Conservation (phyloP, 176 grass and related monocot species). For the Dendrocalamus sinicus region DNA sequence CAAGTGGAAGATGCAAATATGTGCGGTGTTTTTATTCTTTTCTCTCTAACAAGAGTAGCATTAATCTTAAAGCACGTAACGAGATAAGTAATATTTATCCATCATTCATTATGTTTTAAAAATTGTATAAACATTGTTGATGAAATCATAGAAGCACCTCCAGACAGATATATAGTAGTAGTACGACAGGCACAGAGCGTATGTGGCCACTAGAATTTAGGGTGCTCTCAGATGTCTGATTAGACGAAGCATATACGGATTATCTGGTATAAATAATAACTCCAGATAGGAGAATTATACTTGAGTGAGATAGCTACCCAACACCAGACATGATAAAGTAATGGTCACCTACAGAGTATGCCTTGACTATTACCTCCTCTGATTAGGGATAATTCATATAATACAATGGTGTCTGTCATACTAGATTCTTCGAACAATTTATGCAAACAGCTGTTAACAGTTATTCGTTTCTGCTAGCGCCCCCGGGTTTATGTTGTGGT, state of each 20-base stretch:
- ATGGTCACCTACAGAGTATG: background rate
- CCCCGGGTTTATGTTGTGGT: background rate
- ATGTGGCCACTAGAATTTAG: background rate
- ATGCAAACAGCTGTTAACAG: conserved; percentile 9
- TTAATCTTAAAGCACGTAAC: too few relatives aligned
- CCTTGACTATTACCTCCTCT: conserved; percentile 37
- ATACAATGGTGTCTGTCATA: background rate
- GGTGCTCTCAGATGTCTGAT: conserved; percentile 24
- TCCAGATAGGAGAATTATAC: conserved; percentile 30
- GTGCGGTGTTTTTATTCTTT: too few relatives aligned
- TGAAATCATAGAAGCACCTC: too few relatives aligned
- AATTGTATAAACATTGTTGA: too few relatives aligned
- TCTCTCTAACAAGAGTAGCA: too few relatives aligned
- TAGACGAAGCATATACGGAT: conserved; percentile 25
- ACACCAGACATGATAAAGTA: conserved; percentile 45
- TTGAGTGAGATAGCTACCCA: conserved; percentile 32
- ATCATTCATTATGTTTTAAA: too few relatives aligned
- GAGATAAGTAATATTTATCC: too few relatives aligned
- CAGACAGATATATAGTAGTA: background rate
- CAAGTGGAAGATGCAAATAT: conserved; percentile 19
- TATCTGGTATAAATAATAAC: conserved; percentile 7
- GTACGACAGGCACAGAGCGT: background rate
- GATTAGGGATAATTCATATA: background rate
- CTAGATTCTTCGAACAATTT: conserved; percentile 37
- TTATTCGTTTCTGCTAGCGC: background rate